phyloP scores from a whole-genome alignment of 345 rosid species.

The Rhodomyrtus tomentosa region DNA sequence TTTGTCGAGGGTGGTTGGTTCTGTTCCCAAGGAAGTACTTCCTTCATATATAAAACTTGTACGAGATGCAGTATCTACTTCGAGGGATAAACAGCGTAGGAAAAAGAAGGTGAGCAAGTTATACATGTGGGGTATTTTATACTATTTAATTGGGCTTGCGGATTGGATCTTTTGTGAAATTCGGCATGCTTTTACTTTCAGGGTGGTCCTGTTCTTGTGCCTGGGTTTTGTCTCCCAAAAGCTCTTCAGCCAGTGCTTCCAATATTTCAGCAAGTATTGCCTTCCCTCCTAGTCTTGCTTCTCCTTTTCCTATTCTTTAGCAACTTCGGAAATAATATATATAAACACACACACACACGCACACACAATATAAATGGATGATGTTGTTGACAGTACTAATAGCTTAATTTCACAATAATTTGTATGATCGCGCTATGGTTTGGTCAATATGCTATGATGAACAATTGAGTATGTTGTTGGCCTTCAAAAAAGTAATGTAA shows the following conservation, averaged over 20 bases:
- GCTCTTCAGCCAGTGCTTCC: constrained; percentile 96
- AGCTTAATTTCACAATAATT: neutral
- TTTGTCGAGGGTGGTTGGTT: constrained; percentile 66
- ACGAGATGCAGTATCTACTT: constrained; percentile 91
- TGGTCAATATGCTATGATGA: neutral
- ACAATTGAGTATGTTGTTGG: neutral
- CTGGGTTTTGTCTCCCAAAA: constrained; percentile 91
- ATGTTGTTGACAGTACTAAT: neutral
- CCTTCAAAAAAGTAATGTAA: neutral
- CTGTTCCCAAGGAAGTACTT: constrained; percentile 91
- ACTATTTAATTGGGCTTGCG: neutral
- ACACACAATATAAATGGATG: neutral
- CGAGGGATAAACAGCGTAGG: constrained; percentile 90
- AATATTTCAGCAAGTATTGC: constrained; percentile 68
- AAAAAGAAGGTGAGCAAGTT: constrained; percentile 53
- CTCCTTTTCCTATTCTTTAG: neutral
- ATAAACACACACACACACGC: no score
- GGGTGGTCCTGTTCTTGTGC: constrained; percentile 87
- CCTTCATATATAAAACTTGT: constrained; percentile 80
- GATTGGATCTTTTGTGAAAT: neutral
- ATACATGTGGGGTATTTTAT: neutral
- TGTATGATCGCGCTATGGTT: neutral
- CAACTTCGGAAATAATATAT: neutral
- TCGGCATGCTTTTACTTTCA: constrained; percentile 15
- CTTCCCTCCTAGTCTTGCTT: neutral